Evolutionary conservation across 495 filamentous ascomycete species (phyloP), one percentile per base, ranked within the genome.

Genomic region (Hypoxylon crocopeplum): DNA sequence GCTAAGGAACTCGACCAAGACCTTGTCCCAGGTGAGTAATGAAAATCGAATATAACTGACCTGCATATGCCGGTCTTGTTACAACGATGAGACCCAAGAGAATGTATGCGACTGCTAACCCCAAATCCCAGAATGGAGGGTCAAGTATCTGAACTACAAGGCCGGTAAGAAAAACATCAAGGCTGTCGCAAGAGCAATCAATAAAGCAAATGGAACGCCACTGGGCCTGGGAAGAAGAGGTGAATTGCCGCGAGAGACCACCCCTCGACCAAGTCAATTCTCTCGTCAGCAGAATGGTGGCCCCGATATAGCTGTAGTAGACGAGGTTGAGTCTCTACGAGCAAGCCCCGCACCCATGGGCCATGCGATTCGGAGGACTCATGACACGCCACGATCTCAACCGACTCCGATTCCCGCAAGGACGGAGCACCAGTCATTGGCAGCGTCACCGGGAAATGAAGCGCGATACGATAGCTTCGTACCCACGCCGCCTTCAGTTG

Each of bases 71-170:
- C 12, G 8, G 39, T 19, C 7, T 12, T 17, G n/a, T 20, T 19
- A 36, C 7, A 42, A 25, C 32, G 22, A 30, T 19, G 11, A 37
- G 15, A 29, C n/a, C n/a, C 21, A 24, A 11, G 38, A 19, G n/a
- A 17, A 42, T 39, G 17, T 13, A 52, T n/a, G 42, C 7, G 24
- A 39, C 41, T 34, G 29, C 46, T 64, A 45, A 50, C 33, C 6
- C 36, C 5, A 12, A 32, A 17, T 38, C 5, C 12, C 56, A 77
- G 92, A 97, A 82, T 97, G 92, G 92, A 84, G 88, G 62, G 85
- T 83, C 59, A 95, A 96, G 72, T 97, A 96, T 74, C 80, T 97
- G 52, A 85, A 96, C 75, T 97, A 97, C 78, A 95, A 92, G 81
- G 88, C 85, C 38, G 92, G 90, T 22, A 97, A 97, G 73, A 96